A percentile compares a stretch with the other conserved stretches of the same genome.
Evolutionary conservation across 352 stramenopile species (phyloP).

Genomic region (Pythium dissimile): DNA sequence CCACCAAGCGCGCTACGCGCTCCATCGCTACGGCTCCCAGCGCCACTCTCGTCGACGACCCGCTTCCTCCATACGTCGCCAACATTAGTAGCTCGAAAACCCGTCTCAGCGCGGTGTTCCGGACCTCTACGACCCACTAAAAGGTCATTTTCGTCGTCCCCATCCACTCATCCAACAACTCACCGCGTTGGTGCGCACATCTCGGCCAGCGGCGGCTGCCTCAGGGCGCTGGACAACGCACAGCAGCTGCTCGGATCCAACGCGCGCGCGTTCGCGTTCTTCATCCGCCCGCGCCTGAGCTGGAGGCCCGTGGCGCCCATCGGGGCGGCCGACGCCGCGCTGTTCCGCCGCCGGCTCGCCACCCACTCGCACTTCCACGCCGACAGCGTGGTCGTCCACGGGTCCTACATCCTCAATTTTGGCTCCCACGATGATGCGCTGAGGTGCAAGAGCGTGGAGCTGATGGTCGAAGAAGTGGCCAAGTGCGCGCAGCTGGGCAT

Average conservation of each 20-base stretch:
- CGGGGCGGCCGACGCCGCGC: neutral
- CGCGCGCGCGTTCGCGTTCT: conserved; percentile 33
- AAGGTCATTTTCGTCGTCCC: neutral
- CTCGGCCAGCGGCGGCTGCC: conserved; percentile 30
- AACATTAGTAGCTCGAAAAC: too few species aligned
- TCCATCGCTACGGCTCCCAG: too few species aligned
- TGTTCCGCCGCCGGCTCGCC: conserved; percentile 24
- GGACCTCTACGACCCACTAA: neutral
- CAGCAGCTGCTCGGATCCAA: conserved; percentile 22
- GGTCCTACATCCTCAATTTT: conserved; percentile 46
- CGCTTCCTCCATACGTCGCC: neutral
- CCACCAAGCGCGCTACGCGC: too few species aligned
- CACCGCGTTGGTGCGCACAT: conserved; percentile 41
- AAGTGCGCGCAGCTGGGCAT: conserved; percentile 38
- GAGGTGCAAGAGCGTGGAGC: conserved; percentile 31
- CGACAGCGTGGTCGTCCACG: conserved; percentile 33
- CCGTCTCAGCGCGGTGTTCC: neutral
- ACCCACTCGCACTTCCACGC: conserved; percentile 8
- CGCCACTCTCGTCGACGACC: too few species aligned
- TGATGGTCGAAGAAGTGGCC: conserved; percentile 40
- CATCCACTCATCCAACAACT: neutral
- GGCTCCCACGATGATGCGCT: conserved; percentile 30
- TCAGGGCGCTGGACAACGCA: conserved; percentile 32
- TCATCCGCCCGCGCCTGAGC: conserved; percentile 35
- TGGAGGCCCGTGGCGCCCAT: conserved; percentile 30